Evolutionary conservation across 768 basidiomycete species (phyloP), one percentile per base, ranked within the genome.

Genomic region (Termitomyces sp.): DNA sequence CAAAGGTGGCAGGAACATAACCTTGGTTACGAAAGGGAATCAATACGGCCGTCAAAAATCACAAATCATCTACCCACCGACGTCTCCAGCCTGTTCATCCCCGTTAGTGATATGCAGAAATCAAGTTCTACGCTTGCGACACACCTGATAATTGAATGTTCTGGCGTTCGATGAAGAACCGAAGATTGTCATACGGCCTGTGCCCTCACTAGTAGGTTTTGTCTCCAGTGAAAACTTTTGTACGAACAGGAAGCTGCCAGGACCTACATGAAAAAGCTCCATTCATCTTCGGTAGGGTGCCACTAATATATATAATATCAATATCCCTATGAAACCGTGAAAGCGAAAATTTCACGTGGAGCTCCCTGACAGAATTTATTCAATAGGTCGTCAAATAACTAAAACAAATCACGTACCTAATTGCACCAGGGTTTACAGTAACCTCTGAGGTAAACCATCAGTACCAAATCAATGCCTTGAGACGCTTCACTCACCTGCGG

Each of bases 281-380:
- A 87, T 69, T 86, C 85, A 58, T 85, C 82, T 63, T 83, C 74
- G 12, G 81, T 83, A 7, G 87, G 86, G 61, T 88, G 87, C 87
- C 87, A 88, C 85, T 86, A 56, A 14, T 59, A 55, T 56, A 41
- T 27, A n/a, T n/a, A n/a, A n/a, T 2, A 12, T 60, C 18, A 64
- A 56, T 32, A 50, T 13, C 13, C 39, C 12, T 4, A 36, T 22
- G 20, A 13, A 1, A 18, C 46, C 9, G 16, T 24, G 13, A 22
- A 18, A 26, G 10, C 18, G 27, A 37, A 26, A 37, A 47, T 65
- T 76, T 62, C 67, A 81, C 81, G 68, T 86, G 84, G 58, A 85
- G 74, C 62, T 84, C 84, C 57, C 82, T 80, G 62, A 14, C 41
- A 12, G 46, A n/a, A n/a, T 53, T n/a, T 46, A 39, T 29, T 59